Conservation (phyloP, 2,329 filamentous ascomycete species). For the Bimuria novae-zelandiae region DNA sequence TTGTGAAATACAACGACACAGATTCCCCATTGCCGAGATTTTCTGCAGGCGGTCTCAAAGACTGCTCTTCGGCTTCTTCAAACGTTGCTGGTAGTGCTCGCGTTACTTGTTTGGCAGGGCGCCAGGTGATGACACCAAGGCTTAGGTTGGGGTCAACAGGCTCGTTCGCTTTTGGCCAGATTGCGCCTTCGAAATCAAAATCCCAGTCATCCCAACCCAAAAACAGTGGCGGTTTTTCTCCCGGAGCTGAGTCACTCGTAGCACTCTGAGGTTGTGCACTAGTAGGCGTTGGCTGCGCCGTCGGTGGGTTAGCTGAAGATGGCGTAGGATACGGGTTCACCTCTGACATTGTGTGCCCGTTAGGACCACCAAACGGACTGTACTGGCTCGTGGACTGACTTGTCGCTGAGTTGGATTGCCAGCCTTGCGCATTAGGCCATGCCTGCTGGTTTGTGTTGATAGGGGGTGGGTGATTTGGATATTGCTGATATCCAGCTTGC, state of each 20-base stretch:
- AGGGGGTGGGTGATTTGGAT: conserved; percentile 23
- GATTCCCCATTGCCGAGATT: conserved; percentile 49
- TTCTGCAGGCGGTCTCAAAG: conserved; percentile 44
- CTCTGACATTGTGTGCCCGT: conserved; percentile 20
- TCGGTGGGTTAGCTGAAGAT: conserved; percentile 25
- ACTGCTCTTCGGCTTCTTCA: conserved; percentile 50
- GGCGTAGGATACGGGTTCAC: conserved; percentile 37
- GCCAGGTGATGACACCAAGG: conserved; percentile 53
- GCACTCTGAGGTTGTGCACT: conserved; percentile 20
- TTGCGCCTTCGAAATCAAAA: conserved; percentile 51
- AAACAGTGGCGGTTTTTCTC: conserved; percentile 37
- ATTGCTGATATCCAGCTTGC: conserved; percentile 24
- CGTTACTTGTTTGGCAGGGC: conserved; percentile 49
- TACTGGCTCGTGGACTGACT: conserved; percentile 24
- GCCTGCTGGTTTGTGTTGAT: conserved; percentile 28
- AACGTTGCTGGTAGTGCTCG: conserved; percentile 51
- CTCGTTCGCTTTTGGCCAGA: conserved; percentile 52
- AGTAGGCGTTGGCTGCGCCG: conserved; percentile 16
- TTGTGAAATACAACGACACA: conserved; percentile 56
- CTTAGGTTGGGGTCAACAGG: conserved; percentile 51
- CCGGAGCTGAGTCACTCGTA: conserved; percentile 21
- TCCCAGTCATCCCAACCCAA: conserved; percentile 49
- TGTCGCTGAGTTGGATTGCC: conserved; percentile 24
- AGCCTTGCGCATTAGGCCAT: conserved; percentile 29
- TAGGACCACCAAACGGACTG: conserved; percentile 19